Evolutionary conservation across 2,329 filamentous ascomycete genomes (phyloP).

Genomic region (Teratosphaeria pseudoeucalypti): DNA sequence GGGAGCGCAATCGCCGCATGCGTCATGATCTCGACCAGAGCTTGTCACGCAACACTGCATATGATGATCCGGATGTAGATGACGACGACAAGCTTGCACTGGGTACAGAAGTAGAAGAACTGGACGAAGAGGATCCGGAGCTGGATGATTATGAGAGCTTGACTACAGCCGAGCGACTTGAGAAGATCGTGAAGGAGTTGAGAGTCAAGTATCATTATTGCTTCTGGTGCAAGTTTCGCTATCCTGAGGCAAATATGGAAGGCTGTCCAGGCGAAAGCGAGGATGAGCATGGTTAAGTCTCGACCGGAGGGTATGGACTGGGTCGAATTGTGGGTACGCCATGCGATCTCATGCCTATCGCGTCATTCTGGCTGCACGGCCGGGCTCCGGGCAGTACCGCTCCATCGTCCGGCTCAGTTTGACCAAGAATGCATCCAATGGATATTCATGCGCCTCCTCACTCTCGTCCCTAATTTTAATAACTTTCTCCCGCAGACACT

Average conservation of each 20-base stretch:
- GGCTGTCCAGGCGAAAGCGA: constrained; percentile 82
- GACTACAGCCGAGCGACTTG: constrained; percentile 55
- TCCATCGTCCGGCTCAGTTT: background rate
- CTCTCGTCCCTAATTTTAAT: background rate
- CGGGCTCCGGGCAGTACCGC: background rate
- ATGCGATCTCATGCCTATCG: background rate
- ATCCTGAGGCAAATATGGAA: constrained; percentile 64
- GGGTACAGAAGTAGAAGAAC: constrained; percentile 52
- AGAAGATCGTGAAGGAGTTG: constrained; percentile 56
- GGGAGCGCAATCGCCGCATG: constrained; percentile 57
- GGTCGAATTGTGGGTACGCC: background rate
- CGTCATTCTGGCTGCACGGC: background rate
- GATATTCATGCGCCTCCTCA: background rate
- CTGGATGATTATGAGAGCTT: constrained; percentile 69
- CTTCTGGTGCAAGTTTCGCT: constrained; percentile 89
- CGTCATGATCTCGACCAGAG: constrained; percentile 57
- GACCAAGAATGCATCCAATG: background rate
- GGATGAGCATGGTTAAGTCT: constrained; percentile 58
- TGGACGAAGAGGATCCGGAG: constrained; percentile 71
- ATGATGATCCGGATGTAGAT: constrained; percentile 60
- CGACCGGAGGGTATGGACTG: background rate
- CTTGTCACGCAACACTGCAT: constrained; percentile 47
- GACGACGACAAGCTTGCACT: constrained; percentile 60
- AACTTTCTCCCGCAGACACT: background rate
- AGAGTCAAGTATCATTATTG: constrained; percentile 69